Evolutionary conservation across 177 flowering plant species (phyloP).

Genomic region (Vitis hybrid): DNA sequence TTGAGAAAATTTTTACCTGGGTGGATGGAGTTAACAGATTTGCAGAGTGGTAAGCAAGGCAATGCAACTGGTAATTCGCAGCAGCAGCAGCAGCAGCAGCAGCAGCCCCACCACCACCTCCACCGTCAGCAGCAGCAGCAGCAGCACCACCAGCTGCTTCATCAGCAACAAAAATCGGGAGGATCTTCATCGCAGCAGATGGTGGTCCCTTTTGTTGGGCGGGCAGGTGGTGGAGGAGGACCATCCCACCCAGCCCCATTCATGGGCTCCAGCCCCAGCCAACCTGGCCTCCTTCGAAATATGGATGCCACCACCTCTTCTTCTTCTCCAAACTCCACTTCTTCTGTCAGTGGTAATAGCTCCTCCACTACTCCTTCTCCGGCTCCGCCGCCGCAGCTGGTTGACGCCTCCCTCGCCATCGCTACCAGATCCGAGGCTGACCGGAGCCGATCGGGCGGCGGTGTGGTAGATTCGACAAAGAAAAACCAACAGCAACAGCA

Average conservation of each 20-base stretch:
- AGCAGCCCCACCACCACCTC: slow-evolving; percentile 9
- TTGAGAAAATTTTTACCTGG: slow-evolving; percentile 4
- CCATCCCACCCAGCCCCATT: slow-evolving; percentile 22
- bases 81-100: slow-evolving; percentile 14
- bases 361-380: slow-evolving; percentile 22
- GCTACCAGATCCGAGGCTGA: slow-evolving; percentile 43
- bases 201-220: slow-evolving; percentile 29
- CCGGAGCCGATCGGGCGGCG: slow-evolving; percentile 2
- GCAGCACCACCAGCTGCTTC: slow-evolving; percentile 22
- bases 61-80: not conserved
- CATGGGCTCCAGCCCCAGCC: slow-evolving; percentile 47
- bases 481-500: slow-evolving; percentile 13
- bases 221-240: slow-evolving; percentile 16
- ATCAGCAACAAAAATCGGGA: slow-evolving; percentile 12
- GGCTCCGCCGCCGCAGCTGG: slow-evolving; percentile 26
- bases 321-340: slow-evolving; percentile 1
- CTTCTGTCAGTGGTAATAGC: not conserved
- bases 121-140: slow-evolving; percentile 21
- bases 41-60: slow-evolving; percentile 25
- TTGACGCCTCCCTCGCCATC: slow-evolving; percentile 73
- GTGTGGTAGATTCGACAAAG: slow-evolving; percentile 20
- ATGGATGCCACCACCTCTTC: slow-evolving; percentile 8
- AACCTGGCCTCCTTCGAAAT: slow-evolving; percentile 21
- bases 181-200: slow-evolving; percentile 9
- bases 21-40: slow-evolving; percentile 40